phyloP scores from a whole-genome alignment of 2,329 filamentous ascomycete species.

The Ramularia endophylla region DNA sequence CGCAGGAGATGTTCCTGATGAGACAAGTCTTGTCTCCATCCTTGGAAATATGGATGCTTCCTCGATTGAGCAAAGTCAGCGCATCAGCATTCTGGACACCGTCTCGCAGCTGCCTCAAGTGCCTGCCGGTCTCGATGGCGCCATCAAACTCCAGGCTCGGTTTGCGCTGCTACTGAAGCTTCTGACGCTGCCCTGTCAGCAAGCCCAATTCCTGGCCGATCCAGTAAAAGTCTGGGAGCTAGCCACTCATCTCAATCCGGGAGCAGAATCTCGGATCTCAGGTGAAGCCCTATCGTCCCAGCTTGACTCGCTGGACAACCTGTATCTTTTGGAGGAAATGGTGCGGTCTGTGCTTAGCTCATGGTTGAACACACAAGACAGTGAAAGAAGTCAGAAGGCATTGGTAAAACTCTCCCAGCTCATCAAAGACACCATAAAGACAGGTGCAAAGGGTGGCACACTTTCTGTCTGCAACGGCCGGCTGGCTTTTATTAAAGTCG shows the following conservation, averaged over 20 bases:
- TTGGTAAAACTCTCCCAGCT: constrained; percentile 1
- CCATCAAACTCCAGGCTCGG: constrained; percentile 1
- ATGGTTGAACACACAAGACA: constrained; percentile 3
- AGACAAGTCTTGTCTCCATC: background rate
- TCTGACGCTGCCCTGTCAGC: background rate
- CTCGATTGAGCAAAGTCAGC: background rate
- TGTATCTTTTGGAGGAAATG: constrained; percentile 5
- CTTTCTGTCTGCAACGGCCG: background rate
- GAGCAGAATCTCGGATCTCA: no score
- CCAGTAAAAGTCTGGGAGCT: constrained; percentile 2
- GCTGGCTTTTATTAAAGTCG: background rate
- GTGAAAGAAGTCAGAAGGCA: constrained; percentile 1
- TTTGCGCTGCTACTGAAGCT: constrained; percentile 2
- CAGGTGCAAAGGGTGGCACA: background rate
- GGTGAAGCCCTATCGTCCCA: background rate
- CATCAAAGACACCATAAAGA: constrained; percentile 1
- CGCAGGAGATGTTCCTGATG: background rate
- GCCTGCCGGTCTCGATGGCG: background rate
- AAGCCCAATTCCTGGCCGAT: constrained; percentile 2
- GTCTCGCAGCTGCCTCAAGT: background rate
- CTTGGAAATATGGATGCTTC: background rate
- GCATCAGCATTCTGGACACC: constrained; percentile 2
- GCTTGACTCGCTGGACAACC: constrained; percentile 1
- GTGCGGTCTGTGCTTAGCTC: background rate
- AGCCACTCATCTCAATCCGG: background rate